These are phyloP conservation scores for Ambrosiella beaveri DNA, from an alignment of 2,329 filamentous ascomycete species.

Conservation along the genomic window DNA sequence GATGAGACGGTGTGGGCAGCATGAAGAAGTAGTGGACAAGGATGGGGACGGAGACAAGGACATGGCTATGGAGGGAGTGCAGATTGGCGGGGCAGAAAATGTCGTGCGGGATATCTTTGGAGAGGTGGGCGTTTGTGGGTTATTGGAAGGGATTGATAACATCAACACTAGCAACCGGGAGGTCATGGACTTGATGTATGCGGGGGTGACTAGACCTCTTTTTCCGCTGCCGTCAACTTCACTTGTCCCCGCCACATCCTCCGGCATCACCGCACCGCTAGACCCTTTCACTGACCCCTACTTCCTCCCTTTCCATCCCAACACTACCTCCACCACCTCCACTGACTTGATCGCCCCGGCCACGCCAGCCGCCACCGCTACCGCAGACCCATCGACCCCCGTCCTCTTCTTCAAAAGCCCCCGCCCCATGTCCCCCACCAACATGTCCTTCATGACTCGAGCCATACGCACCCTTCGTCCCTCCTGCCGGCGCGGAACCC, in stretches of 20 bases:
- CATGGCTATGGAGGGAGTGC: background rate
- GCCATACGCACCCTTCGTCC: background rate
- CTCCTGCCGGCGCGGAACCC: background rate
- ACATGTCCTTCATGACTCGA: background rate
- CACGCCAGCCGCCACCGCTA: background rate
- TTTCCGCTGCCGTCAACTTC: background rate
- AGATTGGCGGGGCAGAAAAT: background rate
- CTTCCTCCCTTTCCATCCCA: background rate
- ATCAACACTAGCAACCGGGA: background rate
- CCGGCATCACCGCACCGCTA: background rate
- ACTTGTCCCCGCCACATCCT: background rate
- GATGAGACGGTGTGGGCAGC: slow-evolving; percentile 4
- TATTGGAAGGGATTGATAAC: background rate
- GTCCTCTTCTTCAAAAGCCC: background rate
- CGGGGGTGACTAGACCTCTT: background rate
- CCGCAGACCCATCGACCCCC: background rate
- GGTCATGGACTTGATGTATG: no score
- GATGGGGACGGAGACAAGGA: no score
- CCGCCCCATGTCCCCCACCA: background rate
- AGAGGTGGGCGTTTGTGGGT: background rate
- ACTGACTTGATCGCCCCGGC: background rate
- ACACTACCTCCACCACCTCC: background rate
- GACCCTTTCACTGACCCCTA: background rate
- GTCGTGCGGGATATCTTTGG: background rate
- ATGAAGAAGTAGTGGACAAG: background rate